Evolutionary conservation across 192 early-diverging fungal species (phyloP).

Genomic region (Entophlyctis luteolus): DNA sequence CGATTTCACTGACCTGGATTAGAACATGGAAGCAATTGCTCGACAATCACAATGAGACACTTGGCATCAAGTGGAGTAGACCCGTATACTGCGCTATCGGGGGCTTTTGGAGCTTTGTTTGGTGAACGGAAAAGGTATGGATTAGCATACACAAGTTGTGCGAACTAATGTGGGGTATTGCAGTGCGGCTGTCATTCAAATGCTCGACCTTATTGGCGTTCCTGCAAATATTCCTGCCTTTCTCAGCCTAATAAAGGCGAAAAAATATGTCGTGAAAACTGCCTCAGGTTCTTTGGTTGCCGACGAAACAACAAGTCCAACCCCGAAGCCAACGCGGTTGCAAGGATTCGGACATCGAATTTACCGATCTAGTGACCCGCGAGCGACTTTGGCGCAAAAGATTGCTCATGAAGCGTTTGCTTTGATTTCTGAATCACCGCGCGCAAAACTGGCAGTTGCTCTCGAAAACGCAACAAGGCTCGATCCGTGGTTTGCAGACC

Average conservation of each 20-base stretch:
- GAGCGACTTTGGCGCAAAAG: constrained; percentile 51
- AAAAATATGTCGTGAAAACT: constrained; percentile 21
- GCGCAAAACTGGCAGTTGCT: constrained; percentile 53
- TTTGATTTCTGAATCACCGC: constrained; percentile 43
- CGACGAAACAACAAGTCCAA: not conserved
- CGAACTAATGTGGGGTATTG: not conserved
- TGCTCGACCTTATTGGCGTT: constrained; percentile 60
- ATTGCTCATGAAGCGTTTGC: constrained; percentile 63
- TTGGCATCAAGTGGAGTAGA: constrained; percentile 61
- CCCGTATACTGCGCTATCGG: constrained; percentile 59
- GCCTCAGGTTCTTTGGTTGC: not conserved
- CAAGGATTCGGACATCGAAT: constrained; percentile 65
- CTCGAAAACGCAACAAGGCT: constrained; percentile 48
- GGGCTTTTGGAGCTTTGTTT: constrained; percentile 62
- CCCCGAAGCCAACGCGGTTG: constrained; percentile 36
- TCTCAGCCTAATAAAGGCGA: constrained; percentile 54
- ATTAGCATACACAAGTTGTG: constrained; percentile 23
- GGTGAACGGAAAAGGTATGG: constrained; percentile 51
- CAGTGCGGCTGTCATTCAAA: constrained; percentile 43
- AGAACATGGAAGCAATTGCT: constrained; percentile 52
- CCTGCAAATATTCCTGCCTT: constrained; percentile 57
- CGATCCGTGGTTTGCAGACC: constrained; percentile 57
- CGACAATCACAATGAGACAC: constrained; percentile 63
- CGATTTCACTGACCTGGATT: not conserved
- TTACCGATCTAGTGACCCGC: constrained; percentile 61